These are phyloP conservation scores for Teratosphaeria epicoccoides DNA, from an alignment of 2,329 filamentous ascomycete genomes.

Conservation along the genomic window DNA sequence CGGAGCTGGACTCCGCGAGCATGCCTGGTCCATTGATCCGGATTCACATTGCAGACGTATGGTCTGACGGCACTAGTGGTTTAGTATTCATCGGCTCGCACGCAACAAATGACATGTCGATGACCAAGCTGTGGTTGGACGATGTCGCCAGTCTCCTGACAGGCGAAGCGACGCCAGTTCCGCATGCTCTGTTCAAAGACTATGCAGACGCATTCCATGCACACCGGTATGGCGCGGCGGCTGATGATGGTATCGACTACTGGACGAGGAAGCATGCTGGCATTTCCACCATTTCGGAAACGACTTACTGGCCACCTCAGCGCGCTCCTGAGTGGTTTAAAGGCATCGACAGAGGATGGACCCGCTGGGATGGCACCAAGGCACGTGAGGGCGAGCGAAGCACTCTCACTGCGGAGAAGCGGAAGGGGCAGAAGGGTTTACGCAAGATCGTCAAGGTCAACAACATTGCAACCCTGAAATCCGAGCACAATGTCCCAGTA, in stretches of 20 bases:
- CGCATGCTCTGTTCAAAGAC: constrained; percentile 22
- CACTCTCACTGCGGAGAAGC: constrained; percentile 13
- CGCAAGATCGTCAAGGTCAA: constrained; percentile 18
- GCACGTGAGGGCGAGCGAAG: constrained; percentile 18
- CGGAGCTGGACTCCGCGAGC: constrained; percentile 19
- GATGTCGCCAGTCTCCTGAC: constrained; percentile 20
- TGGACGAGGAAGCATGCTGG: constrained; percentile 22
- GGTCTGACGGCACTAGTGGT: constrained; percentile 19
- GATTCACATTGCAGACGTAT: constrained; percentile 21
- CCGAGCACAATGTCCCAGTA: constrained; percentile 21
- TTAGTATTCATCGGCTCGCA: constrained; percentile 22
- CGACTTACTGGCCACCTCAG: constrained; percentile 21
- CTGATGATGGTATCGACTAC: constrained; percentile 20
- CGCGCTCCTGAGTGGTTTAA: constrained; percentile 25
- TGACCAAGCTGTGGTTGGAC: constrained; percentile 26
- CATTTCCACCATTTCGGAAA: constrained; percentile 17
- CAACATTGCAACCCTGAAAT: constrained; percentile 21
- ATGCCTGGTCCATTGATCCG: constrained; percentile 20
- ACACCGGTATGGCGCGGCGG: constrained; percentile 20
- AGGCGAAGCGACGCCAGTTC: constrained; percentile 15
- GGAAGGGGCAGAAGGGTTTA: constrained; percentile 20
- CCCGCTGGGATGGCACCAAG: constrained; percentile 17
- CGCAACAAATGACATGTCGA: constrained; percentile 24
- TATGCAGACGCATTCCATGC: constrained; percentile 23
- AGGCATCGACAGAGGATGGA: constrained; percentile 21